Evolutionary conservation across 2,329 filamentous ascomycete genomes (phyloP), one percentile per base, ranked within the genome.

Genomic region (Fusarium napiforme): DNA sequence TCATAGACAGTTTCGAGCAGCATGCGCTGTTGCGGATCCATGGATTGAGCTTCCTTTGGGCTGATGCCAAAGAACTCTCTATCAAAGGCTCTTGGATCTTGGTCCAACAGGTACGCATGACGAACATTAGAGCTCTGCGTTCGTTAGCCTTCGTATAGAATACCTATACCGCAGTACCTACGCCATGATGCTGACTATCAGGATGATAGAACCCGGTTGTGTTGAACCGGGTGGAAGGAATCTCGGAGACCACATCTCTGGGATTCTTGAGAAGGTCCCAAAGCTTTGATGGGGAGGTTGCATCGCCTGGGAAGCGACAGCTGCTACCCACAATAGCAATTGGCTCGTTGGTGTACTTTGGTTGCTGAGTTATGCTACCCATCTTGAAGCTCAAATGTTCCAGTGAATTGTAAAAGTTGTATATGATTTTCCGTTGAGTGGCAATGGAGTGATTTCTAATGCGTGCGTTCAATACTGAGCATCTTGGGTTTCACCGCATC

Each of bases 251-350:
- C 8, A 58, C 55, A 46, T 59, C 60, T 21, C 39, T 39, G 0
- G 67, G 67, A 5, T 43, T 46, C 9, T 49, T 50, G 26, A 67
- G 36, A 15, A 73, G 34, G 4, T 68, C 56, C 70, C 70, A 73
- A 9, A 71, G 46, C 37, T 67, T 63, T 10, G 45, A 60, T 4
- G 67, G 60, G 4, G 60, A 62, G 11, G 34, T 58, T 7, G 45
- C 34, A 18, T 42, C 70, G 18, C 67, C 70, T 21, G 63, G 47
- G n/a, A 64, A 71, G 11, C 67, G 49, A 23, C 63, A 71, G 5
- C 37, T 43, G 10, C 55, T 71, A 30, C 70, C 70, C 3, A 71
- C 42, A 16, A 73, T 56, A 21, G 70, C 70, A 55, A 73, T 70
- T 11, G 67, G 67, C 14, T 69, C 67, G 23, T 55, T 55, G 26